Base-by-base conservation (phyloP, 257 asterid genomes). In the Coffea canephora region DNA sequence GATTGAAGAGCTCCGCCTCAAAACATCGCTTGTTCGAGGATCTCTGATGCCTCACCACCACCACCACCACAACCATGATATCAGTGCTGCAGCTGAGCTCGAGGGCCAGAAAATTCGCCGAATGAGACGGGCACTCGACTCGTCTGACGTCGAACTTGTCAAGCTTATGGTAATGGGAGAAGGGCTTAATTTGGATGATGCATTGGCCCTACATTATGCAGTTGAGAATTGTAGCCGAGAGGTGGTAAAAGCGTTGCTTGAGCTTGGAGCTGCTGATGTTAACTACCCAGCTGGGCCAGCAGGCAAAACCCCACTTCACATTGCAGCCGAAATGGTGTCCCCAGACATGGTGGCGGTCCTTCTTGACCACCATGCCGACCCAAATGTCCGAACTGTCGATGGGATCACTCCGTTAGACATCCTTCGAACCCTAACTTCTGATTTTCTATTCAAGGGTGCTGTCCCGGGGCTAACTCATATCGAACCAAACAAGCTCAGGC, bases 111-210 rank as follows among this genome's bases (percentile, higher is more conserved):
- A 93, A 71, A 89, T 95, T 41, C 90, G 95, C 1, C 84, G 99
- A 41, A 95, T 95, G 99, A 85, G 96, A 27, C 90, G 99, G 6
- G 99, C 99, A 39, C 95, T 95, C 1, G 98, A 93, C 87, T 91
- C 98, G 0, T 95, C 99, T 0, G 99, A 95, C 45, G 99, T 93
- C 5, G 99, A 95, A 79, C 95, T 95, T 1, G 99, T 95, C 59
- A 95, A 95, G 86, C 99, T 95, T 1, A 95, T 95, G 99, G 99
- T 95, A 49, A 95, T 95, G 98, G 98, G 98, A 3, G 98, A 95
- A 83, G 98, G 98, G 31, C 90, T 95, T 6, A 95, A 95, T 70
- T 90, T 95, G 2, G 97, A 95, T 43, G 95, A 93, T 27, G 94
- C 97, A 3, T 80, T 95, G 55, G 98, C 99, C 8, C 67, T 95